A percentile compares a stretch with the other conserved stretches of the same genome.
phyloP scores from a whole-genome alignment of 305 asterid genomes.

The Fraxinus dipetala region DNA sequence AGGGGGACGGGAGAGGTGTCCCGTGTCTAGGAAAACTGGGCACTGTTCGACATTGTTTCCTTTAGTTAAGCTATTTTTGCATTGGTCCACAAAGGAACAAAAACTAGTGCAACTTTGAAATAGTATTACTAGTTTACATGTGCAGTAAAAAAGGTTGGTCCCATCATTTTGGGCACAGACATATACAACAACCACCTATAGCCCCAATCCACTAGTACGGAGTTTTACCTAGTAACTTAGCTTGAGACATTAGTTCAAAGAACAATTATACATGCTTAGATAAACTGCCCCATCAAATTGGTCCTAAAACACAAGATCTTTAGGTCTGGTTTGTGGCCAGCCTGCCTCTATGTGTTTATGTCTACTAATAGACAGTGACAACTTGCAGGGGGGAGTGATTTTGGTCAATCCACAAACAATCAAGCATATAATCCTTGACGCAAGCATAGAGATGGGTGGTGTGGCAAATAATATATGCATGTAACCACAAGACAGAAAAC shows the following conservation, averaged over 20 bases:
- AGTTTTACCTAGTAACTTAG: neutral
- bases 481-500: neutral
- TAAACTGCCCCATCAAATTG: neutral
- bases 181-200: neutral
- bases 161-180: neutral
- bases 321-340: neutral
- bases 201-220: neutral
- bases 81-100: neutral
- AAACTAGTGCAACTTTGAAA: neutral
- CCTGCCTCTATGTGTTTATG: neutral
- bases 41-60: neutral
- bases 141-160: neutral
- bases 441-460: neutral
- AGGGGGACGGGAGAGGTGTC: neutral
- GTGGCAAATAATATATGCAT: neutral
- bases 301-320: neutral
- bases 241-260: neutral
- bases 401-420: neutral
- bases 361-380: neutral
- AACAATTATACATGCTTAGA: neutral
- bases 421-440: neutral
- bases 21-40: neutral
- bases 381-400: neutral
- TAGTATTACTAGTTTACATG: neutral
- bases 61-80: neutral